Conservation (phyloP, 2,329 filamentous ascomycete genomes). For the Pleoardoris graminearum region DNA sequence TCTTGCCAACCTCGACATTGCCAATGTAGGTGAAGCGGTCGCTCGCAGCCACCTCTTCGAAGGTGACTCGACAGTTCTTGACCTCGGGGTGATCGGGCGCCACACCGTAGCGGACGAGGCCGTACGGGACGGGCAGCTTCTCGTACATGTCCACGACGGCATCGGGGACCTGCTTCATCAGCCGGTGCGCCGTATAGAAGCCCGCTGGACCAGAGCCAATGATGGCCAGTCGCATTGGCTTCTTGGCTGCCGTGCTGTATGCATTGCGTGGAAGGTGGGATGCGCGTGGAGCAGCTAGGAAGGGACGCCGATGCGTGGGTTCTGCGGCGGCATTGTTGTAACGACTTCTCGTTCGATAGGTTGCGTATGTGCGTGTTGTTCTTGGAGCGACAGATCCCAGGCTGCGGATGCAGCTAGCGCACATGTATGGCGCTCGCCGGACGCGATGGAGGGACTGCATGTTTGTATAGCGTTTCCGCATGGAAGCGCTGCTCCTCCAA, state of each 20-base stretch:
- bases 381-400: not conserved
- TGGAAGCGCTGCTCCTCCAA: not conserved
- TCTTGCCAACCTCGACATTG: constrained; percentile 77
- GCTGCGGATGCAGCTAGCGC: constrained; percentile 9
- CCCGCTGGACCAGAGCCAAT: constrained; percentile 93
- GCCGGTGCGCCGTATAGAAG: constrained; percentile 88
- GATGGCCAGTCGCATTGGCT: constrained; percentile 77
- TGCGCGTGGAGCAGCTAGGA: constrained; percentile 9
- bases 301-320: constrained; percentile 5
- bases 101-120: constrained; percentile 89
- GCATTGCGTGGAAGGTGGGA: constrained; percentile 16
- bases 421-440: constrained; percentile 6
- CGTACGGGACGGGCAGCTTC: constrained; percentile 87
- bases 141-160: constrained; percentile 94
- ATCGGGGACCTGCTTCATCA: constrained; percentile 74
- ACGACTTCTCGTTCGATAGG: not conserved
- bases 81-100: constrained; percentile 99
- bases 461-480: not conserved
- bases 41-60: constrained; percentile 82
- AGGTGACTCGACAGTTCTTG: constrained; percentile 97
- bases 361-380: constrained; percentile 1
- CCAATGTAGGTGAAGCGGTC: constrained; percentile 88
- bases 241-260: constrained; percentile 31
- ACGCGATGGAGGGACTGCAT: constrained; percentile 5
- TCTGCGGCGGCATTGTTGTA: not conserved